phyloP scores from a whole-genome alignment of 1,284 basidiomycete species.

The Sanghuangporus baumii region DNA sequence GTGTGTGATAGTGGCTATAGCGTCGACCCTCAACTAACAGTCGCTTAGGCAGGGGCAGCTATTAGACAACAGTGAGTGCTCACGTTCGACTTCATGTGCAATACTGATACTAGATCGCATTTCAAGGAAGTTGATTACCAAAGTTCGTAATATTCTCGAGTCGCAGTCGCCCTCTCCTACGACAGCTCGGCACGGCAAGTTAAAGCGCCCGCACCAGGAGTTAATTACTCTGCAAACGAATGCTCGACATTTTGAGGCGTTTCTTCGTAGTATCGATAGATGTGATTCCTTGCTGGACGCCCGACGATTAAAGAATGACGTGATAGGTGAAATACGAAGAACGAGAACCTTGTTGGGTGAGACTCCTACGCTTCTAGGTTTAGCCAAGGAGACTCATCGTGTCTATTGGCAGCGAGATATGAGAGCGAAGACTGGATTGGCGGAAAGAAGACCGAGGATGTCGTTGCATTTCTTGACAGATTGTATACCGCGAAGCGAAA shows the following conservation, averaged over 20 bases:
- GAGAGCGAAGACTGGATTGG: conserved; percentile 82
- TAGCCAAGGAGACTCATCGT: background rate
- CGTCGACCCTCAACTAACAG: conserved; percentile 14
- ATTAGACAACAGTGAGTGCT: conserved; percentile 79
- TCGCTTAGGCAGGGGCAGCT: conserved; percentile 70
- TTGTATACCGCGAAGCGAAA: conserved; percentile 83
- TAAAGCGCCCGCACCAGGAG: conserved; percentile 43
- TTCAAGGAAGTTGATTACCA: conserved; percentile 71
- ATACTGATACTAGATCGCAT: background rate
- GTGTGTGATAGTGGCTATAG: conserved; percentile 40
- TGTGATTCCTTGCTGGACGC: conserved; percentile 84
- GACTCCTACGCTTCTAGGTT: conserved; percentile 18
- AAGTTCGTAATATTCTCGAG: conserved; percentile 78
- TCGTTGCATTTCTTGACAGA: conserved; percentile 83
- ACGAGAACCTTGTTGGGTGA: conserved; percentile 68
- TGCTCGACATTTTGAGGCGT: conserved; percentile 81
- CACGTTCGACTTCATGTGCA: too few relatives aligned
- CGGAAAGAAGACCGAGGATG: conserved; percentile 75
- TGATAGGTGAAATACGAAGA: conserved; percentile 80
- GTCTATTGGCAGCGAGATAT: conserved; percentile 54
- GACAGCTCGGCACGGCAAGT: conserved; percentile 32
- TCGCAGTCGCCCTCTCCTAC: conserved; percentile 61
- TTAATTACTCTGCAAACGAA: conserved; percentile 74
- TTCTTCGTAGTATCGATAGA: conserved; percentile 77
- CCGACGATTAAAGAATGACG: conserved; percentile 83